phyloP scores from a whole-genome alignment of 2,329 filamentous ascomycete species.

The Domatiomyces globalis region DNA sequence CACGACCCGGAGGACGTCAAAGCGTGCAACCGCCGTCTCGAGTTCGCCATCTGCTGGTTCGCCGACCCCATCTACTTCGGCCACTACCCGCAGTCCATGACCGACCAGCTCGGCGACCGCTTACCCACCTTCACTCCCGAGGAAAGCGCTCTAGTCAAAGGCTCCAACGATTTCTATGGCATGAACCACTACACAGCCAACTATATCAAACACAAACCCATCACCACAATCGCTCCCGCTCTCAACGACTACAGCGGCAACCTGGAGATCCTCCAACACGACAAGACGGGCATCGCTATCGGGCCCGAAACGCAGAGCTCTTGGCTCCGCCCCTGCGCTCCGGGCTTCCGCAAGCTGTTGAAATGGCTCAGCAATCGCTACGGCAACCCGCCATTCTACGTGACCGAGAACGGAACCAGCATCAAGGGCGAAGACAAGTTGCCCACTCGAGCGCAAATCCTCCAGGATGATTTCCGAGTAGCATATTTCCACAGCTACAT shows the following conservation, averaged over 20 bases:
- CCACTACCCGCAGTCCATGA: slow-evolving; percentile 72
- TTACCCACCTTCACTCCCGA: slow-evolving; percentile 61
- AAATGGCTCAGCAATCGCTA: slow-evolving; percentile 68
- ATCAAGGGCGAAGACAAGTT: slow-evolving; percentile 62
- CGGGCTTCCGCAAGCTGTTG: slow-evolving; percentile 63
- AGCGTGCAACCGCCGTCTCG: slow-evolving; percentile 65
- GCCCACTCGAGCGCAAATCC: slow-evolving; percentile 47
- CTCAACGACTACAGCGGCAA: slow-evolving; percentile 60
- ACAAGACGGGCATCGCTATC: slow-evolving; percentile 59
- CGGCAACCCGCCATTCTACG: slow-evolving; percentile 61
- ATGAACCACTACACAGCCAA: slow-evolving; percentile 92
- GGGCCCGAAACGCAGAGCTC: slow-evolving; percentile 69
- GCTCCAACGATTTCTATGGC: slow-evolving; percentile 87
- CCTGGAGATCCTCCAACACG: slow-evolving; percentile 55
- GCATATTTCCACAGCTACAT: slow-evolving; percentile 70
- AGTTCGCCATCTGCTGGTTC: slow-evolving; percentile 81
- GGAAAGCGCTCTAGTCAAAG: slow-evolving; percentile 59
- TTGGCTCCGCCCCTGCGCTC: slow-evolving; percentile 64
- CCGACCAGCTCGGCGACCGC: slow-evolving; percentile 61
- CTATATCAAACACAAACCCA: slow-evolving; percentile 57
- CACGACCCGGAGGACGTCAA: slow-evolving; percentile 60
- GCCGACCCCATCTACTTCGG: slow-evolving; percentile 77
- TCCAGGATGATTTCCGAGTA: slow-evolving; percentile 69
- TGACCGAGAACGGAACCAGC: slow-evolving; percentile 79
- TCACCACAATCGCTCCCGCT: slow-evolving; percentile 41